phyloP scores from a whole-genome alignment of 192 early-diverging fungal species.

The Coemansia sp. region DNA sequence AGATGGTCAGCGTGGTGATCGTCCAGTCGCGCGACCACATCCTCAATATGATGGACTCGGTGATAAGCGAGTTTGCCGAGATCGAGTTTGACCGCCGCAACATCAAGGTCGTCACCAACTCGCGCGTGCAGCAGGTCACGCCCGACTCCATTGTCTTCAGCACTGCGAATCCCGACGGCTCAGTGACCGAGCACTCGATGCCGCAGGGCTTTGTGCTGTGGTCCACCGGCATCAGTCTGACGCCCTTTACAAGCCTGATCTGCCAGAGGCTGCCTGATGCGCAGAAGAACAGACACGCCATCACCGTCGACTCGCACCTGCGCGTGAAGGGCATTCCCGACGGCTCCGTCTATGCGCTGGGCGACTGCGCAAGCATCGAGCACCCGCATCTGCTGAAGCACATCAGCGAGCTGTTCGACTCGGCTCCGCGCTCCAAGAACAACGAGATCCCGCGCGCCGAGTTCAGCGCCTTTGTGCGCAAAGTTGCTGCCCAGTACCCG shows the following conservation, averaged over 20 bases:
- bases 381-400: slow-evolving; percentile 53
- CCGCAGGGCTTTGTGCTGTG: slow-evolving; percentile 75
- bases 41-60: slow-evolving; percentile 74
- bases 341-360: slow-evolving; percentile 73
- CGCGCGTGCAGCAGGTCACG: slow-evolving; percentile 62
- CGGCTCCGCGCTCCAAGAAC: slow-evolving; percentile 21
- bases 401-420: slow-evolving; percentile 49
- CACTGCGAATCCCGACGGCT: slow-evolving; percentile 41
- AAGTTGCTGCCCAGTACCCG: slow-evolving; percentile 24
- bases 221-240: slow-evolving; percentile 73
- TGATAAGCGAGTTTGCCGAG: slow-evolving; percentile 72
- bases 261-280: slow-evolving; percentile 42
- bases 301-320: slow-evolving; percentile 71
- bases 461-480: slow-evolving; percentile 28
- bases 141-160: slow-evolving; percentile 60
- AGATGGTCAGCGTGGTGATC: slow-evolving; percentile 70
- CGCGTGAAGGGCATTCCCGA: slow-evolving; percentile 68
- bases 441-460: slow-evolving; percentile 43
- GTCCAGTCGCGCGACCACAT: slow-evolving; percentile 82
- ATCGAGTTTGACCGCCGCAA: slow-evolving; percentile 73
- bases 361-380: slow-evolving; percentile 87
- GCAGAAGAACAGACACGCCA: slow-evolving; percentile 53
- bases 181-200: slow-evolving; percentile 34
- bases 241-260: slow-evolving; percentile 59
- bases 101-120: slow-evolving; percentile 73